Conservation (phyloP, 495 filamentous ascomycete genomes). For the Penicillium soppii region DNA sequence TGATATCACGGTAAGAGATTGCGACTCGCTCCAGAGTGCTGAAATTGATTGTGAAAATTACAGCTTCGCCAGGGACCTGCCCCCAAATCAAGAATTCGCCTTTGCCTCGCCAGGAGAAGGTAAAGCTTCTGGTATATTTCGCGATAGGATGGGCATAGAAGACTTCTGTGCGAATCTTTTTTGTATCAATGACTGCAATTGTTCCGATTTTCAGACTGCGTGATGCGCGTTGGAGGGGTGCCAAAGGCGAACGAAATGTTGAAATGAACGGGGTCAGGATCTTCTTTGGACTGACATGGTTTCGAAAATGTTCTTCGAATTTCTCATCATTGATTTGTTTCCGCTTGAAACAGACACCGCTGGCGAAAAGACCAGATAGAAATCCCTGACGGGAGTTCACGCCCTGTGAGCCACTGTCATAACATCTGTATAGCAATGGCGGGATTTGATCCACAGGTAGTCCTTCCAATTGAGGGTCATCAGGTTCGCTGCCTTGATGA, state of each 20-base stretch:
- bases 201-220: slow-evolving; percentile 20
- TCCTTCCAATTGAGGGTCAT: not conserved
- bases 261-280: slow-evolving; percentile 36
- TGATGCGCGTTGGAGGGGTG: slow-evolving; percentile 35
- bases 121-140: slow-evolving; percentile 15
- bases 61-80: slow-evolving; percentile 15
- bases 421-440: slow-evolving; percentile 35
- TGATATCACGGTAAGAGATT: slow-evolving; percentile 16
- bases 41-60: slow-evolving; percentile 27
- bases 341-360: slow-evolving; percentile 1
- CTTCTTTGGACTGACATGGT: slow-evolving; percentile 22
- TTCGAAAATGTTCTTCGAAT: slow-evolving; percentile 21
- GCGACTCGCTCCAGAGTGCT: slow-evolving; percentile 18
- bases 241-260: slow-evolving; percentile 18
- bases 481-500: not conserved
- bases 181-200: slow-evolving; percentile 29
- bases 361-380: slow-evolving; percentile 28
- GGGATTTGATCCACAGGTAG: slow-evolving; percentile 12
- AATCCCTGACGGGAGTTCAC: slow-evolving; percentile 22
- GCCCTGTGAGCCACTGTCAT: slow-evolving; percentile 31
- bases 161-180: slow-evolving; percentile 19
- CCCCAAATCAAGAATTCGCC: slow-evolving; percentile 40
- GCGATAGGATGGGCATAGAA: slow-evolving; percentile 29
- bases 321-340: slow-evolving; percentile 10
- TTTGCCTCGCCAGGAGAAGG: slow-evolving; percentile 22